These are phyloP conservation scores for Geotrichum bryndzae DNA, from an alignment of 1,139 yeast genomes.

Conservation along the genomic window DNA sequence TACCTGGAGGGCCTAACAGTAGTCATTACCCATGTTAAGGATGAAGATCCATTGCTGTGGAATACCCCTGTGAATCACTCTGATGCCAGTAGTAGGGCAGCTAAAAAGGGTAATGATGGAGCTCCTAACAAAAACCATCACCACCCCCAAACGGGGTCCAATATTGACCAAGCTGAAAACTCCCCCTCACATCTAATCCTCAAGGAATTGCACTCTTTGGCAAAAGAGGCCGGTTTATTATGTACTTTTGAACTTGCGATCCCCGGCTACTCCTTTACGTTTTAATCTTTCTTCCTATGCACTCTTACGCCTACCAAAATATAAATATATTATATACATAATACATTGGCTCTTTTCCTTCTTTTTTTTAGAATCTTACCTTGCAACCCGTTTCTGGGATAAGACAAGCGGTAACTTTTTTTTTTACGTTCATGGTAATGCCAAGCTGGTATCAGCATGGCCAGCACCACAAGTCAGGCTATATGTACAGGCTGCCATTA, in stretches of 20 bases:
- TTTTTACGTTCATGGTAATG: too few species aligned
- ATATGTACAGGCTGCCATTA: too few species aligned
- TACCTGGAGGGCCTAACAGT: slow-evolving; percentile 46
- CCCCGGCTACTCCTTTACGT: slow-evolving; percentile 21
- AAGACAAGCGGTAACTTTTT: too few species aligned
- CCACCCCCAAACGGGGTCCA: slow-evolving; percentile 1
- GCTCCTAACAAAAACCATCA: neutral
- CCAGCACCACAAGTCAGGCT: too few species aligned
- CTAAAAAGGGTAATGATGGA: neutral
- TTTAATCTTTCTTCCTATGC: neutral
- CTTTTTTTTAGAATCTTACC: too few species aligned
- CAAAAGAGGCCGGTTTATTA: slow-evolving; percentile 19
- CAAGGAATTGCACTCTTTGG: slow-evolving; percentile 22
- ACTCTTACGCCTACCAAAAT: neutral
- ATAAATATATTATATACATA: too few species aligned
- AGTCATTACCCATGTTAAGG: slow-evolving; percentile 70
- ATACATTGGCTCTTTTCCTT: too few species aligned
- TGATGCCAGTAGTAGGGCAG: neutral
- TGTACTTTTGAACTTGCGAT: slow-evolving; percentile 27
- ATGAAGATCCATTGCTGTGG: slow-evolving; percentile 27
- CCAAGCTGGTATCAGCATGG: too few species aligned
- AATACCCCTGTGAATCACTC: slow-evolving; percentile 3
- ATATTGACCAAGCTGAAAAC: slow-evolving; percentile 4
- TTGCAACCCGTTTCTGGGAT: too few species aligned
- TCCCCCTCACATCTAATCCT: slow-evolving; percentile 20